phyloP scores from a whole-genome alignment of 2,329 filamentous ascomycete genomes.

The Pyrenophora tritici-repentis region DNA sequence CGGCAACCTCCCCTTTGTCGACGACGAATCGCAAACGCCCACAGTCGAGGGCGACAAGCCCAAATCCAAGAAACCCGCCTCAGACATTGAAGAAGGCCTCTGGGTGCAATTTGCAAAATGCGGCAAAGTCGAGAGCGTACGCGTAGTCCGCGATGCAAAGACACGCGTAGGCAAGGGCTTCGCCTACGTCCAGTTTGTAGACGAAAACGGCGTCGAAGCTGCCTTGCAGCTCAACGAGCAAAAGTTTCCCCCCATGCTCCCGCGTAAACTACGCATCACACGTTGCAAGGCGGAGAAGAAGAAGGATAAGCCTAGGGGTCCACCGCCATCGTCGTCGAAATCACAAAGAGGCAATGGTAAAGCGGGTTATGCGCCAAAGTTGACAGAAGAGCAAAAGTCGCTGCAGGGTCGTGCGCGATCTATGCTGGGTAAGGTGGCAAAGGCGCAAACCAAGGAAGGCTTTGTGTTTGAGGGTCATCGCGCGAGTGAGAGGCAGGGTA shows the following conservation, averaged over 20 bases:
- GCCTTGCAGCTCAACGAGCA: conserved; percentile 87
- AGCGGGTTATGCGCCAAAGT: conserved; percentile 70
- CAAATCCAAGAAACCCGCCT: conserved; percentile 70
- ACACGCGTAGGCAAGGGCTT: conserved; percentile 96
- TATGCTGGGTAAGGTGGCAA: conserved; percentile 72
- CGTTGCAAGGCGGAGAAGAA: conserved; percentile 73
- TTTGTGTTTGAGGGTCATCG: conserved; percentile 83
- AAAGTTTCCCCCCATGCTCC: conserved; percentile 93
- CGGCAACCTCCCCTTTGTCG: conserved; percentile 93
- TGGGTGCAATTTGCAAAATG: conserved; percentile 79
- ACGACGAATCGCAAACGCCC: conserved; percentile 77
- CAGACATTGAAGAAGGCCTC: conserved; percentile 90
- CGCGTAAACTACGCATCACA: conserved; percentile 80
- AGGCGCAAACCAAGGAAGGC: conserved; percentile 67
- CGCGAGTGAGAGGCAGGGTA: conserved; percentile 69
- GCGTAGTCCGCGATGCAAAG: conserved; percentile 84
- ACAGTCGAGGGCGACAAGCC: conserved; percentile 66
- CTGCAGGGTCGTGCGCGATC: conserved; percentile 74
- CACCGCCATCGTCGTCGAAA: conserved; percentile 33
- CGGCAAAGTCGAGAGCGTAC: conserved; percentile 88
- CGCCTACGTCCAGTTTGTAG: conserved; percentile 94
- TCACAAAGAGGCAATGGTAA: conserved; percentile 25
- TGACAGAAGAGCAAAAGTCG: conserved; percentile 71
- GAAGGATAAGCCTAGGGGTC: conserved; percentile 41
- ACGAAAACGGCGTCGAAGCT: conserved; percentile 86